Evolutionary conservation across 441 rosid species (phyloP).

Genomic region (Gossypium schwendimanii): DNA sequence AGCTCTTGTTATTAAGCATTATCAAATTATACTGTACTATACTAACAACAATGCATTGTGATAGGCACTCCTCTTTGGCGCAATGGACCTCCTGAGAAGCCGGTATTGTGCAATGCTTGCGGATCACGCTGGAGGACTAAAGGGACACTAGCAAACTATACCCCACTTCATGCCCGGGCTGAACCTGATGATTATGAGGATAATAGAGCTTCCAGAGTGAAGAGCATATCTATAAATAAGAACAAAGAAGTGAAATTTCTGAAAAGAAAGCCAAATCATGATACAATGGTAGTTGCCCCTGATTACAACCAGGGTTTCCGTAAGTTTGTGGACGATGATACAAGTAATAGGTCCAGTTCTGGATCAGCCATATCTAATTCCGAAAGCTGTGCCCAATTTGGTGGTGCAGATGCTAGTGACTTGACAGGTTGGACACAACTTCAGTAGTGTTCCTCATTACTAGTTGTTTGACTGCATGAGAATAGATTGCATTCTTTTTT

Average conservation of each 20-base stretch:
- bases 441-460: neutral
- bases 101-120: constrained; percentile 96
- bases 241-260: constrained; percentile 57
- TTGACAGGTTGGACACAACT: constrained; percentile 62
- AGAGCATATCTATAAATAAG: constrained; percentile 53
- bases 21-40: neutral
- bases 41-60: constrained; percentile 3
- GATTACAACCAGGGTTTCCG: constrained; percentile 48
- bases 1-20: neutral
- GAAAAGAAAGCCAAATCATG: constrained; percentile 66
- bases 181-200: constrained; percentile 66
- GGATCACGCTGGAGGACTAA: constrained; percentile 99
- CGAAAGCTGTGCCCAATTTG: constrained; percentile 89
- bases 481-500: neutral
- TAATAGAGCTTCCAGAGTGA: constrained; percentile 53
- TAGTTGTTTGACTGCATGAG: neutral
- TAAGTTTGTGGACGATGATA: constrained; percentile 69
- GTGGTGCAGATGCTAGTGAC: constrained; percentile 73
- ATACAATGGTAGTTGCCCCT: constrained; percentile 27
- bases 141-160: constrained; percentile 83
- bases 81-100: constrained; percentile 99
- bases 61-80: constrained; percentile 68
- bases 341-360: constrained; percentile 87
- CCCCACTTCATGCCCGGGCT: constrained; percentile 88
- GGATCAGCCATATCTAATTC: constrained; percentile 96